Evolutionary conservation across 2,329 filamentous ascomycete genomes (phyloP).

Genomic region (Pseudopithomyces chartarum): DNA sequence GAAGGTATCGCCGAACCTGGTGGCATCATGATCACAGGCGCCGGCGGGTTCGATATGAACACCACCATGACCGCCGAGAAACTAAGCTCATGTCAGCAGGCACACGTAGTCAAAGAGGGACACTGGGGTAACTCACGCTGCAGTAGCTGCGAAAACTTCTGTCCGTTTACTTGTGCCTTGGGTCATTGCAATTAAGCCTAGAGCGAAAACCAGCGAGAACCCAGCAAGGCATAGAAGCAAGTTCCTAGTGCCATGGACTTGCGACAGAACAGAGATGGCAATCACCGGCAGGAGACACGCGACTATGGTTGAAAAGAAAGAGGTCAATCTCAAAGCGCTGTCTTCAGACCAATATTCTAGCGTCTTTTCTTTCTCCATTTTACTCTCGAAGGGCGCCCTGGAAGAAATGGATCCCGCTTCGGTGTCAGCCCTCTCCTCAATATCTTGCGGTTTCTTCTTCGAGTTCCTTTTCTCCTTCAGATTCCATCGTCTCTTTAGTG

Average conservation of each 20-base stretch:
- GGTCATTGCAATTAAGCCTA: conserved; percentile 12
- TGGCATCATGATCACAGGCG: conserved; percentile 5
- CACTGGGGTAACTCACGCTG: conserved; percentile 9
- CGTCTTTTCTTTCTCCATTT: conserved; percentile 1
- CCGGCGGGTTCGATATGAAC: conserved; percentile 13
- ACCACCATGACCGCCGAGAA: conserved; percentile 17
- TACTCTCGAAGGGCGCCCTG: background rate
- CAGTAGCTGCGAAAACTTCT: conserved; percentile 15
- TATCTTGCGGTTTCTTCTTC: background rate
- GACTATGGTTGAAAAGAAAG: conserved; percentile 11
- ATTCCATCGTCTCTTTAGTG: background rate
- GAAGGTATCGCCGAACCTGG: conserved; percentile 1
- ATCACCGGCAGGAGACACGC: conserved; percentile 17
- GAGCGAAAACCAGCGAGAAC: conserved; percentile 12
- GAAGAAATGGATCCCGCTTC: background rate
- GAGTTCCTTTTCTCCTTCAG: background rate
- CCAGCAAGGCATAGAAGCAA: conserved; percentile 12
- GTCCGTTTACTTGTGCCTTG: conserved; percentile 8
- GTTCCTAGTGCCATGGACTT: conserved; percentile 10
- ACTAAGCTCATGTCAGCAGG: conserved; percentile 4
- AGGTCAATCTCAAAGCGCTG: conserved; percentile 9
- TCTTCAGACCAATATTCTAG: conserved; percentile 7
- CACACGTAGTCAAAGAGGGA: background rate
- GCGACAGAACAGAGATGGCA: conserved; percentile 15
- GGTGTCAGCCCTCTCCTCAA: background rate